Percentiles rank a stretch among this genome's conserved stretches.
phyloP scores from a whole-genome alignment of 129 eudicot species.

The Chrysanthemum makinoi region DNA sequence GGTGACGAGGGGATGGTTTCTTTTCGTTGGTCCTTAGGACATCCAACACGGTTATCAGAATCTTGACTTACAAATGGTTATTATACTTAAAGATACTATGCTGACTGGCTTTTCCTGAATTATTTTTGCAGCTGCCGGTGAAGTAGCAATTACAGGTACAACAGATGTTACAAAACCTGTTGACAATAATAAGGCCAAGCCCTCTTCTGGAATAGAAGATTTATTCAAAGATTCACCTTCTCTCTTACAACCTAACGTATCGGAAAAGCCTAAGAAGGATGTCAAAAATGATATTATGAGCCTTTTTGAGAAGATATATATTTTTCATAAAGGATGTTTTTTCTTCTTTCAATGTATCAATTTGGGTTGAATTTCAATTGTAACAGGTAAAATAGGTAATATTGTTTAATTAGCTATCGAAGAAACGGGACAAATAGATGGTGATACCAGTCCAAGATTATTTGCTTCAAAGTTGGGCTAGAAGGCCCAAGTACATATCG shows the following conservation, averaged over 20 bases:
- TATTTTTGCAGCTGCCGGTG: conserved; percentile 64
- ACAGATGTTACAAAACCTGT: conserved; percentile 34
- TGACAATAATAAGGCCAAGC: conserved; percentile 28
- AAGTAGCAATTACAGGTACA: conserved; percentile 43
- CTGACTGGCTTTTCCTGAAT: conserved; percentile 13
- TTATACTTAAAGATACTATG: background rate
- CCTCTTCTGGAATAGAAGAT: conserved; percentile 41
- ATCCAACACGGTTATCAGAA: background rate
- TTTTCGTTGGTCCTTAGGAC: too few relatives aligned
- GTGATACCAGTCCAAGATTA: conserved; percentile 52
- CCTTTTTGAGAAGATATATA: conserved; percentile 87
- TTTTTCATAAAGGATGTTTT: background rate
- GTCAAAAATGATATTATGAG: conserved; percentile 94
- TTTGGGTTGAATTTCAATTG: too few relatives aligned
- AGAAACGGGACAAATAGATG: too few relatives aligned
- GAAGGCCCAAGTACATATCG: conserved; percentile 97
- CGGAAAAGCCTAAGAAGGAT: conserved; percentile 72
- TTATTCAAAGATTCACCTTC: conserved; percentile 58
- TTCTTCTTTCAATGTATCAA: background rate
- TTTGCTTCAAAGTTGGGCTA: conserved; percentile 91
- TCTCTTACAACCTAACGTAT: conserved; percentile 35
- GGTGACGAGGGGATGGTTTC: too few relatives aligned
- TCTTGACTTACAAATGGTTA: conserved; percentile 12
- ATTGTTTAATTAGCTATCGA: too few relatives aligned
- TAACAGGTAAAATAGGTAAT: too few relatives aligned